A percentile compares a stretch with the other conserved stretches of the same genome.
phyloP scores from a whole-genome alignment of 2,329 filamentous ascomycete genomes.

The Dactylellina parvicollis region DNA sequence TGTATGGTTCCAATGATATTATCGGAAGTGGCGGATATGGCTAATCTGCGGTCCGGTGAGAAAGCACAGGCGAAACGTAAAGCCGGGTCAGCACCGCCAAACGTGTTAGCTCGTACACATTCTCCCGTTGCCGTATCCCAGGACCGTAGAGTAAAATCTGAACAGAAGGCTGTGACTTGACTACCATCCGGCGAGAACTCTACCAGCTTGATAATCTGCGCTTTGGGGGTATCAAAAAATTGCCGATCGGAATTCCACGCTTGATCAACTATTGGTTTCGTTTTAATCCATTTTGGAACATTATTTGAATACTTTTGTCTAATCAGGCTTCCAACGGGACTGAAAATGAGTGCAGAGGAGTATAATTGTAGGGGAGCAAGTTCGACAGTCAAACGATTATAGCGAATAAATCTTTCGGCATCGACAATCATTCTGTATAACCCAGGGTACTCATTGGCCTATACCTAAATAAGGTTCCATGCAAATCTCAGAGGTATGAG shows the following conservation, averaged over 20 bases:
- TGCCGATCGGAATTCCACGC: not conserved
- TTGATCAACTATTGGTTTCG: not conserved
- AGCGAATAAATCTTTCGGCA: not conserved
- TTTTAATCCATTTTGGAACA: not conserved
- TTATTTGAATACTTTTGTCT: not conserved
- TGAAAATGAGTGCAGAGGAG: slow-evolving; percentile 19
- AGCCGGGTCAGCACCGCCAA: not conserved
- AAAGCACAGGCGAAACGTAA: no score
- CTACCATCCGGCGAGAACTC: slow-evolving; percentile 11
- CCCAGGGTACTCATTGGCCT: not conserved
- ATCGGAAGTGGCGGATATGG: no score
- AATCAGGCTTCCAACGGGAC: not conserved
- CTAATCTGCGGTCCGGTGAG: no score
- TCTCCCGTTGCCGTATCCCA: not conserved
- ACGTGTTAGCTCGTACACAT: not conserved
- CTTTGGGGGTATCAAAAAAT: not conserved
- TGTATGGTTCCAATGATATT: not conserved
- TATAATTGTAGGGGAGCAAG: slow-evolving; percentile 17
- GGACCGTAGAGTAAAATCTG: not conserved
- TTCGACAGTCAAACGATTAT: not conserved
- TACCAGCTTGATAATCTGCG: not conserved
- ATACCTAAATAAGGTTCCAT: not conserved
- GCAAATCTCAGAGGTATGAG: not conserved
- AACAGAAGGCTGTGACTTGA: not conserved
- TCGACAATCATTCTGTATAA: not conserved